phyloP scores from a whole-genome alignment of 169 alveolate genomes.

The Plasmodium gallinaceum region DNA sequence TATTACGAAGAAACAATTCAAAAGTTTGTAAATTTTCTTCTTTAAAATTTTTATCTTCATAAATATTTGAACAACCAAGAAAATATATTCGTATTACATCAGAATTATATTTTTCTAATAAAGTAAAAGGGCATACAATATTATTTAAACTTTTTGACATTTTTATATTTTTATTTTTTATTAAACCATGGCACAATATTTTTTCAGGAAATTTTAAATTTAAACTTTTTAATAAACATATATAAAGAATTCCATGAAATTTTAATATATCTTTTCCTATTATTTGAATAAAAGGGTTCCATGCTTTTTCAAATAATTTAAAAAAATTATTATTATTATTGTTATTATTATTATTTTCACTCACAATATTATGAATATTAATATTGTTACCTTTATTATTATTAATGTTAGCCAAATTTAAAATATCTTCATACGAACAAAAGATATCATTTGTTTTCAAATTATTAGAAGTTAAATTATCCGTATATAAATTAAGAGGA shows the following conservation, averaged over 20 bases:
- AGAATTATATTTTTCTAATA: slow-evolving; percentile 28
- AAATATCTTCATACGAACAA: slow-evolving; percentile 43
- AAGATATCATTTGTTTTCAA: neutral
- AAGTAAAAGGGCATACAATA: slow-evolving; percentile 45
- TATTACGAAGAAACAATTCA: slow-evolving; percentile 41
- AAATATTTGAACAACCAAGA: slow-evolving; percentile 49
- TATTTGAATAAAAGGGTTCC: slow-evolving; percentile 83
- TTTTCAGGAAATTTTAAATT: slow-evolving; percentile 82
- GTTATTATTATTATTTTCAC: neutral
- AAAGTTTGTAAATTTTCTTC: slow-evolving; percentile 28
- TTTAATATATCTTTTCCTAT: slow-evolving; percentile 93
- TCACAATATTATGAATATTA: neutral
- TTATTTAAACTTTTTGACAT: slow-evolving; percentile 94
- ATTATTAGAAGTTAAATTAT: too few species aligned
- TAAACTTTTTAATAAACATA: slow-evolving; percentile 86
- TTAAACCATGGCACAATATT: slow-evolving; percentile 91
- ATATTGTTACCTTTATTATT: neutral
- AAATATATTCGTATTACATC: slow-evolving; percentile 52
- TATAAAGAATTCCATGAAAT: slow-evolving; percentile 92
- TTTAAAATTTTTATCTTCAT: slow-evolving; percentile 66
- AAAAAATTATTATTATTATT: neutral
- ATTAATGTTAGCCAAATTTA: neutral
- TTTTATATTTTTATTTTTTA: slow-evolving; percentile 87
- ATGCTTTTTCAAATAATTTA: slow-evolving; percentile 2
- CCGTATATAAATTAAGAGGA: too few species aligned